phyloP scores from a whole-genome alignment of 352 stramenopile genomes.

The Phytophthora pinifolia region DNA sequence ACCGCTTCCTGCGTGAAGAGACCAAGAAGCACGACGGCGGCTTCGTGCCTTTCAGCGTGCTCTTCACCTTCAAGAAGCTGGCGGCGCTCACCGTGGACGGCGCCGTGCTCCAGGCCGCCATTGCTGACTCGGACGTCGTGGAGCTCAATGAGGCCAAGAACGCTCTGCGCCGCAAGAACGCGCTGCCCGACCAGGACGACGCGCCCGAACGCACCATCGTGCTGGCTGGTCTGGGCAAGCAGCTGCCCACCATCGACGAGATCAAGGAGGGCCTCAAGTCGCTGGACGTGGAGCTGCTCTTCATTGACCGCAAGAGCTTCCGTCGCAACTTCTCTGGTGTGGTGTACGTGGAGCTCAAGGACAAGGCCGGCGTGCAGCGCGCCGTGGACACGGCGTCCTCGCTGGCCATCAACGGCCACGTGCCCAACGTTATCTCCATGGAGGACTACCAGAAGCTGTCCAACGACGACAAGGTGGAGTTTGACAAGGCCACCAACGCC shows the following conservation, averaged over 20 bases:
- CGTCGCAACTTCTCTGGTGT: slow-evolving; percentile 75
- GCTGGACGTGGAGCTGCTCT: slow-evolving; percentile 64
- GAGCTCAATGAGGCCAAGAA: slow-evolving; percentile 82
- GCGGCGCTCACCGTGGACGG: slow-evolving; percentile 78
- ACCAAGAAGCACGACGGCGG: slow-evolving; percentile 82
- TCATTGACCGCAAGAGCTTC: slow-evolving; percentile 73
- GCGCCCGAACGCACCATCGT: slow-evolving; percentile 63
- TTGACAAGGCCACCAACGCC: slow-evolving; percentile 77
- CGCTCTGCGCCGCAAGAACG: slow-evolving; percentile 72
- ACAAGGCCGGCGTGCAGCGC: slow-evolving; percentile 50
- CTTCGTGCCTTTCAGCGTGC: slow-evolving; percentile 83
- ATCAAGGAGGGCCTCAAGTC: slow-evolving; percentile 65
- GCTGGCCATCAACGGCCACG: slow-evolving; percentile 60
- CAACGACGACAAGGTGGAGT: slow-evolving; percentile 73
- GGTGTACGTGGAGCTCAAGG: slow-evolving; percentile 75
- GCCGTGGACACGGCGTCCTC: slow-evolving; percentile 52
- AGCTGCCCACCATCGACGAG: slow-evolving; percentile 74
- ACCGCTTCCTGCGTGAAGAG: slow-evolving; percentile 88
- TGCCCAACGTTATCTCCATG: slow-evolving; percentile 54
- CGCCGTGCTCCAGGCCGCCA: slow-evolving; percentile 63
- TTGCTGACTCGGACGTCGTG: slow-evolving; percentile 74
- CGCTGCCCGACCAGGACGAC: slow-evolving; percentile 68
- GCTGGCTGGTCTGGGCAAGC: slow-evolving; percentile 61
- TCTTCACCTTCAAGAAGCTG: slow-evolving; percentile 93
- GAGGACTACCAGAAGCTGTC: slow-evolving; percentile 64